Base-by-base conservation (phyloP, 179 eudicot genomes). In the Pouteria campechiana region DNA sequence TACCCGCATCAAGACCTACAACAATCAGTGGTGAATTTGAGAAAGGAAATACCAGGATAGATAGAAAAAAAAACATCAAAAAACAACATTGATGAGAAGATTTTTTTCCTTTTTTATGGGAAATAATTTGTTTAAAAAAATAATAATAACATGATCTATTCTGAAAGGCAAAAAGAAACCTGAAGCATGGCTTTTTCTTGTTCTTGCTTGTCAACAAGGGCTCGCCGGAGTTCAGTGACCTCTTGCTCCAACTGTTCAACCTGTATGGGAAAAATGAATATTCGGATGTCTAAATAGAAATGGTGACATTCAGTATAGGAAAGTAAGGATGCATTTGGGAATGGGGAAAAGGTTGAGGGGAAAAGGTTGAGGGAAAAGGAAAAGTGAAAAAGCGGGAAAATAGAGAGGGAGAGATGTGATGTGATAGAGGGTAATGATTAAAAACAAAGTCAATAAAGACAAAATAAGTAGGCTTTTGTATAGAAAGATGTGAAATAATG, bases 161-260 rank as follows among this genome's bases (percentile, higher is more conserved):
- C n/a, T n/a, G n/a, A n/a, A 30, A 57, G 52, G 42, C 33, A 50
- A 38, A 40, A 7, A 22, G 25, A 38, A 37, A 86, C 99, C 96
- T 86, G 81, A 71, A 92, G 82, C 99, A 92, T 87, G 61, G 72
- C 92, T 60, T 50, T 69, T 67, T 92, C 99, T 71, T 92, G 96
- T 49, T 92, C 99, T 65, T 87, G 94, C 76, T 92, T 92, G 56
- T 73, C 82, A 35, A 79, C 52, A 41, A 86, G 73, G 50, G 72
- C 76, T 60, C 61, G 84, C 7, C 59, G 90, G 32, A 92, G 85
- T 49, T 72, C 92, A 43, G 81, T 57, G 32, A 80, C 75, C 55
- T 92, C 88, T 61, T 58, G 74, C 68, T 86, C 94, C 61, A 92
- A 60, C 57, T 81, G 78, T 69, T 87, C 96, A 58, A 87, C 94